Evolutionary conservation across 1,139 yeast genomes (phyloP).

Genomic region (Nakaseomyces bracarensis): DNA sequence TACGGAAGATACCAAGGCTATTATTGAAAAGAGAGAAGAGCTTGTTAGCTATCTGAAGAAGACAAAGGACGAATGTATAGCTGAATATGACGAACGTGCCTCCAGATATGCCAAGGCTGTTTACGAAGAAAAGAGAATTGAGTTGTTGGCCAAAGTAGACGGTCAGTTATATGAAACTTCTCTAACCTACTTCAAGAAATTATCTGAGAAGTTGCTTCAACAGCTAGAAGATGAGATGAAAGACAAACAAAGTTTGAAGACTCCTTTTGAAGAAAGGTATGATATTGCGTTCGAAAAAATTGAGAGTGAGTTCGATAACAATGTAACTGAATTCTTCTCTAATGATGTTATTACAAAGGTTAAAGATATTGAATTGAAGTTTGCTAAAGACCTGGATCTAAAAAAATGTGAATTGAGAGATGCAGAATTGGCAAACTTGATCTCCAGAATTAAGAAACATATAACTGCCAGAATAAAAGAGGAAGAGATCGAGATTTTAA

Average conservation of each 20-base stretch:
- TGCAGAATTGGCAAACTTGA: constrained; percentile 19
- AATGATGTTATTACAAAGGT: constrained; percentile 1
- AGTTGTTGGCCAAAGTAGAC: constrained; percentile 42
- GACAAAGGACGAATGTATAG: constrained; percentile 41
- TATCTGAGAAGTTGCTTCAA: constrained; percentile 9
- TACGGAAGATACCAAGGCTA: constrained; percentile 14
- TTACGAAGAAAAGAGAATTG: constrained; percentile 51
- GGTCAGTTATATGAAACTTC: constrained; percentile 29
- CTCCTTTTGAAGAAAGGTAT: constrained; percentile 22
- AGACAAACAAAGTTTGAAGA: constrained; percentile 13
- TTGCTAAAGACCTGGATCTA: constrained; percentile 10
- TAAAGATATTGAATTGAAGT: constrained; percentile 7
- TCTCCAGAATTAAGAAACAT: constrained; percentile 19
- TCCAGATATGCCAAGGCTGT: constrained; percentile 61
- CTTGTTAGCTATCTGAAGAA: constrained; percentile 38
- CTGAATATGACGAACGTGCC: constrained; percentile 57
- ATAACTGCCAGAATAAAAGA: constrained; percentile 25
- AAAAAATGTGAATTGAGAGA: constrained; percentile 18
- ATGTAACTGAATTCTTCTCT: constrained; percentile 6
- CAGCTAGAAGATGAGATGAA: constrained; percentile 11
- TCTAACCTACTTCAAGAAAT: constrained; percentile 23
- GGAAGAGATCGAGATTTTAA: constrained; percentile 20
- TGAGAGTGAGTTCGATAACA: constrained; percentile 10
- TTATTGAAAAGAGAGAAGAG: constrained; percentile 32
- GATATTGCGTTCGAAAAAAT: constrained; percentile 8